Evolutionary conservation across 2,329 filamentous ascomycete genomes (phyloP), one percentile per base, ranked within the genome.

Genomic region (Botrytis deweyae): DNA sequence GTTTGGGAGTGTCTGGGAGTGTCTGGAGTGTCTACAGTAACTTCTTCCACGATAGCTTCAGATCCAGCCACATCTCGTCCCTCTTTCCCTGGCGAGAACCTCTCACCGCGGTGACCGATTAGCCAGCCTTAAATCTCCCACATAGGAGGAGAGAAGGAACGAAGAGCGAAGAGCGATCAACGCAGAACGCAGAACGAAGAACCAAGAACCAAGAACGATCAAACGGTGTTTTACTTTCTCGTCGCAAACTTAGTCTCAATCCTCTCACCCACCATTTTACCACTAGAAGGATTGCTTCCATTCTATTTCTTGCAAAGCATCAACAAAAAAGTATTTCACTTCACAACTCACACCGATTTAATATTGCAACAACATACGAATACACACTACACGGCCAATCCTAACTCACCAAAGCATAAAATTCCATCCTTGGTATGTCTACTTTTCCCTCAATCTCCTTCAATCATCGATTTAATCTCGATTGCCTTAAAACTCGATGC

Each of bases 401-500:
- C 55, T 20, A 62, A 58, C 10, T 40, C 65, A 22, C 64, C 42
- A 40, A 40, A 67, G 49, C 44, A 62, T 64, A 59, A 68, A 62
- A 70, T 68, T 71, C 66, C 64, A 65, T 59, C 42, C 62, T 61
- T 62, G 75, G 75, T 77, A 77, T 63, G 75, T 68, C 65, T 72
- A 72, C 61, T 65, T 71, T 46, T 38, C 33, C 49, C 58, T 49
- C 52, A 74, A 72, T 58, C 65, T 38, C 69, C 63, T 62, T 74
- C 33, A 36, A 22, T 59, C 38, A 4, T 59, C 38, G 7, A 66
- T 66, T n/a, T 33, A 40, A 66, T 20, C 70, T 72, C 46, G 38
- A 72, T 66, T 44, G 29, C 29, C 52, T 40, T 33, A 18, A 49
- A 33, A 29, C 29, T 44, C 49, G 25, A 49, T 52, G 46, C 38